Percentiles rank a stretch among this genome's conserved stretches.
Evolutionary conservation across 2,329 filamentous ascomycete genomes (phyloP).

Genomic region (Aspergillus terreus): DNA sequence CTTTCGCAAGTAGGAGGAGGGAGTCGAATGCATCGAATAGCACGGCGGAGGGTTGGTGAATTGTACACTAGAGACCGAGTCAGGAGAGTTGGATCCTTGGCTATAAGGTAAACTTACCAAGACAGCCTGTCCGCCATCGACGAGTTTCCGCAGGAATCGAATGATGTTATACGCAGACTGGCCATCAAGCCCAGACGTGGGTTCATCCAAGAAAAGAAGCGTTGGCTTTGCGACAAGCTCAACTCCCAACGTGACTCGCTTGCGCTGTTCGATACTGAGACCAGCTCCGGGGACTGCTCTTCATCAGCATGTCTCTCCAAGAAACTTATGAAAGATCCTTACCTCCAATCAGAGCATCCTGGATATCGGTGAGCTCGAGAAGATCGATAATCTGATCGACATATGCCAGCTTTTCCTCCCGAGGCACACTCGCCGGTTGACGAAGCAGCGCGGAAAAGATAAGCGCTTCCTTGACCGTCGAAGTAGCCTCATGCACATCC

Average conservation of each 20-base stretch:
- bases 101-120: constrained; percentile 42
- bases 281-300: constrained; percentile 49
- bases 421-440: constrained; percentile 52
- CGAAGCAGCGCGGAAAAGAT: constrained; percentile 62
- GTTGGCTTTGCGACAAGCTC: constrained; percentile 59
- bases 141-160: constrained; percentile 63
- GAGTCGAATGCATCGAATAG: constrained; percentile 66
- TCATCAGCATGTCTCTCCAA: constrained; percentile 7
- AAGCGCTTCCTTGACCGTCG: constrained; percentile 62
- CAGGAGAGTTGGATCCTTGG: too few relatives aligned
- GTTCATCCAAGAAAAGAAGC: constrained; percentile 60
- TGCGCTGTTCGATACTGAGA: constrained; percentile 62
- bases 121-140: constrained; percentile 63
- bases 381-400: constrained; percentile 63
- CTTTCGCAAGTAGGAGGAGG: constrained; percentile 61
- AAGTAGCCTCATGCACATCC: constrained; percentile 61
- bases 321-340: constrained; percentile 4
- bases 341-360: constrained; percentile 59
- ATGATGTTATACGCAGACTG: constrained; percentile 57
- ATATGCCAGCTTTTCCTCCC: constrained; percentile 60
- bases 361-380: constrained; percentile 61
- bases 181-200: constrained; percentile 62
- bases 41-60: constrained; percentile 66
- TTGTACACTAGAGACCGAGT: constrained; percentile 45
- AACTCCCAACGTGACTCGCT: constrained; percentile 59